Evolutionary conservation across 2,329 filamentous ascomycete species (phyloP).

Genomic region (Sporothrix curviconia): DNA sequence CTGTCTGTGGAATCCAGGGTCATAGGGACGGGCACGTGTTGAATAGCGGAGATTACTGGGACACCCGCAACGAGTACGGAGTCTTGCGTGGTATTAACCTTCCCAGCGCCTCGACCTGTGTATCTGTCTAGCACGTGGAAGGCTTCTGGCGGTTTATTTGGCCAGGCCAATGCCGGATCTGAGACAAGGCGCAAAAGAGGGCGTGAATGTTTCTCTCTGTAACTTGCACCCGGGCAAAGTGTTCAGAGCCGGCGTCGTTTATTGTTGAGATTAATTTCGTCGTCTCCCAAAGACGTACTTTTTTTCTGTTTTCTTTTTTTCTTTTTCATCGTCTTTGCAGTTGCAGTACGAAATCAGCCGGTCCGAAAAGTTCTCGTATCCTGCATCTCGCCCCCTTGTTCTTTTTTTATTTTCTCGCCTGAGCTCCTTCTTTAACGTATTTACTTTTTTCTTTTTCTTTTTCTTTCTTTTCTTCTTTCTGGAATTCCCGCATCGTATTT

Average conservation of each 20-base stretch:
- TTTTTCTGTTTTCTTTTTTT: slow-evolving; percentile 1
- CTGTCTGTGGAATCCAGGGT: too few species aligned
- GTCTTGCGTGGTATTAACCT: too few species aligned
- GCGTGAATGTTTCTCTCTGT: not conserved
- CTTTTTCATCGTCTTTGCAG: not conserved
- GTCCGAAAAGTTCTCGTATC: not conserved
- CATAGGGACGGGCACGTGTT: not conserved
- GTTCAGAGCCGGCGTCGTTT: too few species aligned
- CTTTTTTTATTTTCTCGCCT: not conserved
- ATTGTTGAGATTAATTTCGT: not conserved
- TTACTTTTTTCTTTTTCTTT: too few species aligned
- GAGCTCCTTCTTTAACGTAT: too few species aligned
- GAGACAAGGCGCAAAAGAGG: not conserved
- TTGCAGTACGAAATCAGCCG: not conserved
- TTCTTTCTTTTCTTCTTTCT: not conserved
- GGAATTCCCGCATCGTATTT: not conserved
- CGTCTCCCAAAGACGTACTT: too few species aligned
- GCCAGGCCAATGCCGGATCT: not conserved
- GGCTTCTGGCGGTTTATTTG: slow-evolving; percentile 6
- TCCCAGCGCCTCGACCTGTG: too few species aligned
- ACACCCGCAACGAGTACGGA: not conserved
- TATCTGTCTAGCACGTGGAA: slow-evolving; percentile 1
- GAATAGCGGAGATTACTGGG: not conserved
- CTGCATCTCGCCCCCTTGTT: not conserved
- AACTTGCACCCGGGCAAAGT: too few species aligned